phyloP scores from a whole-genome alignment of 495 filamentous ascomycete species.

The Lichina pygmaea region DNA sequence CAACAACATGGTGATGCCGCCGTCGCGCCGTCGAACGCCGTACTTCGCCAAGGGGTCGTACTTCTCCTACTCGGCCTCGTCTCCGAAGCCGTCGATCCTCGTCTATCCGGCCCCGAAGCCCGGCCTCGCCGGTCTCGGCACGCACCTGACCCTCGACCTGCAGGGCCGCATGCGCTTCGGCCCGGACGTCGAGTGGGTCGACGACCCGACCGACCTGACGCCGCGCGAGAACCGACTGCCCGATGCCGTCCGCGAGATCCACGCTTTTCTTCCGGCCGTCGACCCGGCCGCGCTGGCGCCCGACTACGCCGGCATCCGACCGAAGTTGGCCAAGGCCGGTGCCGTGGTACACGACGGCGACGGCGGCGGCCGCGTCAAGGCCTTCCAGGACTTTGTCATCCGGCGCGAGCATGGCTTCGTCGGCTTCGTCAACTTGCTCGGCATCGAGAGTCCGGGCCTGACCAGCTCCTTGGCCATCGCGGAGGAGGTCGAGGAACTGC shows the following conservation, averaged over 20 bases:
- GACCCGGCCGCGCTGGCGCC: constrained; percentile 35
- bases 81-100: constrained; percentile 41
- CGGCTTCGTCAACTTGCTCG: constrained; percentile 80
- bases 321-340: constrained; percentile 42
- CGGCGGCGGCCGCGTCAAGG: too few relatives aligned
- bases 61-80: constrained; percentile 49
- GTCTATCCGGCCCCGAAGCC: constrained; percentile 68
- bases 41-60: constrained; percentile 91
- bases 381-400: constrained; percentile 68
- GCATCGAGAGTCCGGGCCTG: constrained; percentile 86
- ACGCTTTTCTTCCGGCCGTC: constrained; percentile 49
- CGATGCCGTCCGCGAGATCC: constrained; percentile 47
- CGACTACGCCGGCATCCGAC: constrained; percentile 78
- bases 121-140: constrained; percentile 64
- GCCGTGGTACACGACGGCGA: constrained; percentile 19
- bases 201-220: constrained; percentile 26
- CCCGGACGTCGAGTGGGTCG: constrained; percentile 86
- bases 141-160: constrained; percentile 81
- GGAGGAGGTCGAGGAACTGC: constrained; percentile 46
- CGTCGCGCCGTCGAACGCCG: constrained; percentile 24
- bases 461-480: constrained; percentile 77
- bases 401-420: constrained; percentile 50
- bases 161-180: constrained; percentile 71
- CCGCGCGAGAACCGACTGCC: constrained; percentile 27
- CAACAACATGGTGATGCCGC: constrained; percentile 58